Base-by-base conservation (phyloP, 352 stramenopile species). In the Phytophthora rubi region DNA sequence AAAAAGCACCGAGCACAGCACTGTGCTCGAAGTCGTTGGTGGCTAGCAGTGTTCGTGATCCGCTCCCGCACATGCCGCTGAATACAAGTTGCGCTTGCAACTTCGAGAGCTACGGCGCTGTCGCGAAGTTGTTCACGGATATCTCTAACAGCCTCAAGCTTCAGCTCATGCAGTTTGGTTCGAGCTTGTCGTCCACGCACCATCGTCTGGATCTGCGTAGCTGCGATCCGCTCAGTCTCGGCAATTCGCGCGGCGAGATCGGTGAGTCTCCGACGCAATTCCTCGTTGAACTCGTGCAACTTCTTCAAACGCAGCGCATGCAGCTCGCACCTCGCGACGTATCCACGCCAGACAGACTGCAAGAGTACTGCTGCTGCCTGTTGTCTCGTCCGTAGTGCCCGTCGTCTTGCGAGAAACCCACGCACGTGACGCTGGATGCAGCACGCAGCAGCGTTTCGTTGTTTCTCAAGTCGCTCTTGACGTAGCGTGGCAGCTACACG, bases 381-480 rank as follows among this genome's bases (percentile, higher is more conserved):
- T 15, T 63, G 39, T 42, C 55, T 73, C n/a, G 52, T 26, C 21
- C 69, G 68, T 18, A 55, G 62, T 15, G 76, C 15, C 0, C 65
- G 57, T 13, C 61, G 61, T 0, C 80, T 51, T 12, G 69, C 71
- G 13, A 86, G 51, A 44, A 69, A 75, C 0, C 76, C 75, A 32
- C 80, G 80, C 1, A 64, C 47, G 21, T 79, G 67, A 6, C 76
- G 56, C 62, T 92, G 84, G 12, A 92, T 73, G 18, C 58, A 73
- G 23, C 77, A 60, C 0, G 75, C 79, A 8, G 80, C 77, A 15
- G 37, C 45, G 13, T 66, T 44, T 16, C 62, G 68, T 28, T 67
- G 57, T 4, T 18, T 57, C 9, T 74, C 39, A 15, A 70, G 58
- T 6, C 53, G 53, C 47, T 79, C 35, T 21, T 77, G 62, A 6